Evolutionary conservation across 2,329 filamentous ascomycete species (phyloP).

Genomic region (Chrysosporium queenslandicum): DNA sequence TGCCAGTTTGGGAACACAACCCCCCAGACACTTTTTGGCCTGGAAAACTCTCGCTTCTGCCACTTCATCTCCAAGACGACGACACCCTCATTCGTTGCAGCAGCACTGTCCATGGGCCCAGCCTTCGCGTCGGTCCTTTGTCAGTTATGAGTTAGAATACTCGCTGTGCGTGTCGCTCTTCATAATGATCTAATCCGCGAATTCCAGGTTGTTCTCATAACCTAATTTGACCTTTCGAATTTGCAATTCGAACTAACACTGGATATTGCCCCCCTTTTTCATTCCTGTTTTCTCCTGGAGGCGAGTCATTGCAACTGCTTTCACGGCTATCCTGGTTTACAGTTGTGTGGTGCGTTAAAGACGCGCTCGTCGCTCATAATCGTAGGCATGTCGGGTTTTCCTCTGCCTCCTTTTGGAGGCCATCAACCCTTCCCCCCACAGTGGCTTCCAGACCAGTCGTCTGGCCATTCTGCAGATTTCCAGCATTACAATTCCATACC

Average conservation of each 20-base stretch:
- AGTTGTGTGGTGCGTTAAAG: not conserved
- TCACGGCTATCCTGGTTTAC: not conserved
- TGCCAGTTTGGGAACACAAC: not conserved
- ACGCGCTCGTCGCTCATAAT: not conserved
- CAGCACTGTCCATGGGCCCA: not conserved
- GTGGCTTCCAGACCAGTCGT: slow-evolving; percentile 26
- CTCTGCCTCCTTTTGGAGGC: slow-evolving; percentile 36
- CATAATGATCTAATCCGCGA: not conserved
- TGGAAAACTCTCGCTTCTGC: not conserved
- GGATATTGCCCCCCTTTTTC: not conserved
- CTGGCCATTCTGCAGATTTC: slow-evolving; percentile 23
- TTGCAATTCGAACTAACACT: not conserved
- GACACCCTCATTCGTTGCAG: no score
- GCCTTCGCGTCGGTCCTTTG: not conserved
- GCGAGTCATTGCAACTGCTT: not conserved
- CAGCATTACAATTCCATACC: slow-evolving; percentile 21
- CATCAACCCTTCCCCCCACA: slow-evolving; percentile 29
- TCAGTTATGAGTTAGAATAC: not conserved
- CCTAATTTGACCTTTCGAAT: not conserved
- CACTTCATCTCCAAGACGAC: not conserved
- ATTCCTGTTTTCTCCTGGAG: not conserved
- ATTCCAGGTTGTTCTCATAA: not conserved
- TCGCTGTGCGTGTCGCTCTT: not conserved
- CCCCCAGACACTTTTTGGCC: not conserved
- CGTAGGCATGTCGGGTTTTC: slow-evolving; percentile 37